Percentiles rank a stretch among this genome's conserved stretches.
phyloP scores from a whole-genome alignment of 202 grass and related monocot species.

The Dendrocalamus latiflorus region DNA sequence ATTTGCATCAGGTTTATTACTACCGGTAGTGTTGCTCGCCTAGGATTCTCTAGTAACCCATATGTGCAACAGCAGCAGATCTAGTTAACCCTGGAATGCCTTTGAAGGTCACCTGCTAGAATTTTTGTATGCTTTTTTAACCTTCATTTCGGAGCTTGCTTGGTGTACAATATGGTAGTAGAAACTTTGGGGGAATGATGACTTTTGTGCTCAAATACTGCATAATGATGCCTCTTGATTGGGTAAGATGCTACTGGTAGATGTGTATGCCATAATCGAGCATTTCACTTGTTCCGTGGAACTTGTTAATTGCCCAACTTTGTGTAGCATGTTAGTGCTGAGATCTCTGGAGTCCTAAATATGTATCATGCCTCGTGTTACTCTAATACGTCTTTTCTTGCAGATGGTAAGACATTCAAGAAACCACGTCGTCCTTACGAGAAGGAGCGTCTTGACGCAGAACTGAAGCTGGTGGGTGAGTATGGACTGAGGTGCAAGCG shows the following conservation, averaged over 20 bases:
- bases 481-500: slow-evolving; percentile 79
- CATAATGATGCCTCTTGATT: not conserved
- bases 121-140: not conserved
- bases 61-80: not conserved
- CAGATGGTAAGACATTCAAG: slow-evolving; percentile 87
- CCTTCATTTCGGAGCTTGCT: not conserved
- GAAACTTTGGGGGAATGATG: not conserved
- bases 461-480: slow-evolving; percentile 72
- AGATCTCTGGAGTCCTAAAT: not conserved
- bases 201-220: not conserved
- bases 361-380: not conserved
- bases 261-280: not conserved
- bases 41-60: not conserved
- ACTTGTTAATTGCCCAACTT: not conserved
- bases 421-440: slow-evolving; percentile 71
- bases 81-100: not conserved
- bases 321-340: not conserved
- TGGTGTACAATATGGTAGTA: not conserved
- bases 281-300: not conserved
- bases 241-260: not conserved
- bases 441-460: slow-evolving; percentile 80
- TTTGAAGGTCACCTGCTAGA: not conserved
- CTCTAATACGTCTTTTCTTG: not conserved
- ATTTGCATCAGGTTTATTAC: not conserved
- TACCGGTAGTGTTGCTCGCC: too few species aligned